Conservation (phyloP, 148 eudicot genomes). For the Oxyria digyna region DNA sequence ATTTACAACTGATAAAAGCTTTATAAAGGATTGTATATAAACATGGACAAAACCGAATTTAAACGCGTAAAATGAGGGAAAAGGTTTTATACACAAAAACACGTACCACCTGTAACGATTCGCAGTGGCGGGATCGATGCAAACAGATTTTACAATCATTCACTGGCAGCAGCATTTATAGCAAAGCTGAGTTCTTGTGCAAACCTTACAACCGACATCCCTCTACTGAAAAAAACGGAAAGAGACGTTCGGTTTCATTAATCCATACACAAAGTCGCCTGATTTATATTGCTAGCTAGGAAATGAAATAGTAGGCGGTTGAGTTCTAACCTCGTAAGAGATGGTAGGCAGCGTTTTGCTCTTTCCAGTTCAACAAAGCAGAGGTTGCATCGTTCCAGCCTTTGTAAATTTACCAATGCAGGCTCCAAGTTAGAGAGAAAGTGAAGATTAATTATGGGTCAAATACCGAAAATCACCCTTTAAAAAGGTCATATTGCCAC, state of each 20-base stretch:
- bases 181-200: constrained; percentile 79
- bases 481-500: no score
- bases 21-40: no score
- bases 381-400: constrained; percentile 88
- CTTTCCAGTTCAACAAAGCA: constrained; percentile 89
- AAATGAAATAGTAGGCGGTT: no score
- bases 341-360: constrained; percentile 58
- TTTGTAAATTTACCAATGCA: constrained; percentile 10
- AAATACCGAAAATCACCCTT: no score
- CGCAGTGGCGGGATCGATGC: neutral
- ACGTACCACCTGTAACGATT: neutral
- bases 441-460: no score
- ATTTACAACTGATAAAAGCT: no score
- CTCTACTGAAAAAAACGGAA: constrained; percentile 41
- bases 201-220: constrained; percentile 73
- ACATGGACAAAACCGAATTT: no score
- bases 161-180: constrained; percentile 20
- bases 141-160: constrained; percentile 10
- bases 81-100: neutral
- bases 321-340: constrained; percentile 49
- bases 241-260: neutral
- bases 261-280: neutral
- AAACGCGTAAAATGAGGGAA: no score
- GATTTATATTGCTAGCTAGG: no score
- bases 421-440: neutral